Percentiles rank a stretch among this genome's conserved stretches.
Conservation (phyloP, 495 filamentous ascomycete genomes). For the Neurospora sp. region DNA sequence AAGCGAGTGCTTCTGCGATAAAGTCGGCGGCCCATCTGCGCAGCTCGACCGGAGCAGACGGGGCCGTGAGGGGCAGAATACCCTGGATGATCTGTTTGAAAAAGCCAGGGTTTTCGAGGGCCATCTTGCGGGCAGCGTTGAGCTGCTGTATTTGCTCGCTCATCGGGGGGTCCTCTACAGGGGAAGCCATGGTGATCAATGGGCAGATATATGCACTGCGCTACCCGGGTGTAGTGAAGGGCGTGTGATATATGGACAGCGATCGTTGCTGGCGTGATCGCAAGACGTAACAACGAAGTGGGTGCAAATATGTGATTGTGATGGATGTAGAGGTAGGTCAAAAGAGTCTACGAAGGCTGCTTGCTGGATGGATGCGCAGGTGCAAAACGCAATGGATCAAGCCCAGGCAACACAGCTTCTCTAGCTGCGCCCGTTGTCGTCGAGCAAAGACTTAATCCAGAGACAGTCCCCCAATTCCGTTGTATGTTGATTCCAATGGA, state of each 20-base stretch:
- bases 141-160: slow-evolving; percentile 73
- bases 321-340: not conserved
- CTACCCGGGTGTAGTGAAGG: not conserved
- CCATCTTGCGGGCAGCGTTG: slow-evolving; percentile 74
- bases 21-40: slow-evolving; percentile 96
- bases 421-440: not conserved
- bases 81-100: slow-evolving; percentile 86
- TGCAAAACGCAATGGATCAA: not conserved
- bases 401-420: slow-evolving; percentile 7
- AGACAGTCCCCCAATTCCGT: not conserved
- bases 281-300: not conserved
- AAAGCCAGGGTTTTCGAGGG: slow-evolving; percentile 68
- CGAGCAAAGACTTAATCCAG: not conserved
- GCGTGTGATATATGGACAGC: not conserved
- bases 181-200: slow-evolving; percentile 27
- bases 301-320: not conserved
- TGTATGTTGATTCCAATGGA: slow-evolving; percentile 2
- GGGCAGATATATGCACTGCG: not conserved
- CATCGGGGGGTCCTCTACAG: slow-evolving; percentile 41
- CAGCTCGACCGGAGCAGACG: slow-evolving; percentile 62
- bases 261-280: not conserved
- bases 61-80: slow-evolving; percentile 77
- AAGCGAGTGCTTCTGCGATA: slow-evolving; percentile 89
- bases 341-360: slow-evolving; percentile 5
- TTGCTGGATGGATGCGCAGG: not conserved